Conservation (phyloP, 139 green algal species). For the Auxenochlorella pyrenoidosa region DNA sequence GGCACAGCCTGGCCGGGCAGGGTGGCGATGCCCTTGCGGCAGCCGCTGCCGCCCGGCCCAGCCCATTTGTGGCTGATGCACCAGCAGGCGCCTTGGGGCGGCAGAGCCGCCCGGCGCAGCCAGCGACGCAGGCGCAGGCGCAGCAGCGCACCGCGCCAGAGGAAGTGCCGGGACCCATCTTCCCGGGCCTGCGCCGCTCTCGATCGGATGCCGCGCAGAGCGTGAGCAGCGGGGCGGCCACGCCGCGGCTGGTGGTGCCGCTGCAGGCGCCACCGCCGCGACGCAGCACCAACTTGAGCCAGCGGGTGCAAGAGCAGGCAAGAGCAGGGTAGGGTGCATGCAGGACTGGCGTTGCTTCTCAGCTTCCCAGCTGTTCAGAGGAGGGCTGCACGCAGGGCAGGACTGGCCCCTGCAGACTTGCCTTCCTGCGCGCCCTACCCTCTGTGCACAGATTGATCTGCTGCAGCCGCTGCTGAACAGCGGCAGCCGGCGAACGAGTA, state of each 20-base stretch:
- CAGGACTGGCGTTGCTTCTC: background rate
- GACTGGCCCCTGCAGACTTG: background rate
- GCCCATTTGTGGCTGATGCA: background rate
- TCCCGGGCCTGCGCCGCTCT: background rate
- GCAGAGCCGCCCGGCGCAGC: background rate
- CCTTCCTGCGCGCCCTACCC: background rate
- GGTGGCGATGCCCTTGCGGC: background rate
- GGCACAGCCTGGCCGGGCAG: background rate
- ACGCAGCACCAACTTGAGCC: constrained; percentile 21
- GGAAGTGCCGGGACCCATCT: background rate
- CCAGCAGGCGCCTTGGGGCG: background rate
- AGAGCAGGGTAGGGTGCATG: background rate
- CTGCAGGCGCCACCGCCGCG: constrained; percentile 20
- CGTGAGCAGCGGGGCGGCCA: background rate
- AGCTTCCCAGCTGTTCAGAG: no score
- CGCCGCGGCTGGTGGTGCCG: background rate
- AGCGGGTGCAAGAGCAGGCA: constrained; percentile 37
- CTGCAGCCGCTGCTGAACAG: constrained; percentile 34
- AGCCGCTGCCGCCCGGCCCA: background rate
- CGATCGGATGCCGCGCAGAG: background rate
- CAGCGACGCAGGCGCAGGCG: background rate
- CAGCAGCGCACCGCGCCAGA: background rate
- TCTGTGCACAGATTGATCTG: constrained; percentile 24
- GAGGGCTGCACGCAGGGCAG: no score
- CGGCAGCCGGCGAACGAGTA: background rate